phyloP scores from a whole-genome alignment of 164 flowering plant genomes.

The Liriodendron chinense region DNA sequence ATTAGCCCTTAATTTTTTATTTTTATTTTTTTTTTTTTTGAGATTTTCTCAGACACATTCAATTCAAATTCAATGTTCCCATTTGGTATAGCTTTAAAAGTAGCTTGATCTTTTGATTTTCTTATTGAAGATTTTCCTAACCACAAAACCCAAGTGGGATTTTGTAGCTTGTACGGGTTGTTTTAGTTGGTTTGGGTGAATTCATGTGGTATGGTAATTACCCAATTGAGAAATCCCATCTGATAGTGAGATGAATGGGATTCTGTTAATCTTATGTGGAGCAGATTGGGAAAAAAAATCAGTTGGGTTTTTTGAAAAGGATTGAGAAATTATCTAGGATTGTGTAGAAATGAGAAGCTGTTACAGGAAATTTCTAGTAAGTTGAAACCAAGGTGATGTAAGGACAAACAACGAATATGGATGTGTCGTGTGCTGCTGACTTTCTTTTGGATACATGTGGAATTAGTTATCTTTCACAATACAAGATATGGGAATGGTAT shows the following conservation, averaged over 20 bases:
- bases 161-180: background rate
- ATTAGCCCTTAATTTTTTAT: constrained; percentile 2
- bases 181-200: constrained; percentile 1
- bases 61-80: constrained; percentile 1
- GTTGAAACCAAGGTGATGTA: background rate
- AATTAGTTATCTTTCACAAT: too few species aligned
- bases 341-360: background rate
- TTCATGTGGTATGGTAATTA: background rate
- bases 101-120: background rate
- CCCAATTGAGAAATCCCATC: constrained; percentile 1
- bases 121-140: background rate
- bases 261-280: background rate
- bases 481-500: too few species aligned
- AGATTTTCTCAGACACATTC: background rate
- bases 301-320: background rate
- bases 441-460: background rate
- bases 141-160: constrained; percentile 7
- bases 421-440: background rate
- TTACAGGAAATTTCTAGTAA: background rate
- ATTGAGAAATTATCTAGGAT: background rate
- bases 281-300: background rate
- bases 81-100: background rate
- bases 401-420: background rate
- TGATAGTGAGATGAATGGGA: background rate
- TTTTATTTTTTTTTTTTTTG: background rate